Percentiles rank a stretch among this genome's conserved stretches.
These are phyloP conservation scores for Yamadazyma kanchanaburiensis DNA, from an alignment of 1,139 yeast species.

Conservation along the genomic window DNA sequence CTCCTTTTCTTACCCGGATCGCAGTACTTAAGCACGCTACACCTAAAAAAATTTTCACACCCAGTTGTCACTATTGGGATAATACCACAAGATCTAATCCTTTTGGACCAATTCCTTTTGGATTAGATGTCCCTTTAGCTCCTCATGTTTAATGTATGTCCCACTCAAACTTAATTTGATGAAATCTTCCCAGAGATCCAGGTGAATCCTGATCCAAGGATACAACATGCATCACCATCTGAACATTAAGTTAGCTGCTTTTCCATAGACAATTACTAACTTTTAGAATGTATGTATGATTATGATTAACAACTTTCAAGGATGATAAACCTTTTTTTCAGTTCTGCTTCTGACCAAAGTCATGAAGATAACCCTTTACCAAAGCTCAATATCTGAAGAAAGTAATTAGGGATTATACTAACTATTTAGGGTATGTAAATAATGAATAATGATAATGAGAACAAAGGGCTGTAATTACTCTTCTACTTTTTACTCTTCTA, in stretches of 20 bases:
- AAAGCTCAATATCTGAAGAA: conserved; percentile 23
- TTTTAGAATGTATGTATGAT: conserved; percentile 7
- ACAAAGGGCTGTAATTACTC: no score
- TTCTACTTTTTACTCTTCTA: no score
- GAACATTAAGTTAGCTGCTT: conserved; percentile 27
- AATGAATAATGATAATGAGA: no score
- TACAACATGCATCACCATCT: conserved; percentile 93
- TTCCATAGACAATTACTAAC: conserved; percentile 8
- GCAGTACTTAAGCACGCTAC: no score
- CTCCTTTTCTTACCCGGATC: no score
- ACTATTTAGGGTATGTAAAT: conserved; percentile 1
- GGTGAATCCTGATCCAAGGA: conserved; percentile 69
- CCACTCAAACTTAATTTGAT: conserved; percentile 22
- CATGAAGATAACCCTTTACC: conserved; percentile 63
- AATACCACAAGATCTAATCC: no score
- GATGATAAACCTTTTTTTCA: conserved; percentile 66
- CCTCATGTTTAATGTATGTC: conserved; percentile 14
- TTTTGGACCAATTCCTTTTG: no score
- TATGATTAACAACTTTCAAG: conserved; percentile 16
- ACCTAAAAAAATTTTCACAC: no score
- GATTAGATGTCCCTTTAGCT: no score
- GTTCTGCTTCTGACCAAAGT: conserved; percentile 85
- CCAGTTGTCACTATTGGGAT: no score
- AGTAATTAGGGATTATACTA: conserved; percentile 2
- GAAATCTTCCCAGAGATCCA: conserved; percentile 46